A percentile compares a stretch with the other conserved stretches of the same genome.
phyloP scores from a whole-genome alignment of 1,284 basidiomycete species.

The Tilletia setariae region DNA sequence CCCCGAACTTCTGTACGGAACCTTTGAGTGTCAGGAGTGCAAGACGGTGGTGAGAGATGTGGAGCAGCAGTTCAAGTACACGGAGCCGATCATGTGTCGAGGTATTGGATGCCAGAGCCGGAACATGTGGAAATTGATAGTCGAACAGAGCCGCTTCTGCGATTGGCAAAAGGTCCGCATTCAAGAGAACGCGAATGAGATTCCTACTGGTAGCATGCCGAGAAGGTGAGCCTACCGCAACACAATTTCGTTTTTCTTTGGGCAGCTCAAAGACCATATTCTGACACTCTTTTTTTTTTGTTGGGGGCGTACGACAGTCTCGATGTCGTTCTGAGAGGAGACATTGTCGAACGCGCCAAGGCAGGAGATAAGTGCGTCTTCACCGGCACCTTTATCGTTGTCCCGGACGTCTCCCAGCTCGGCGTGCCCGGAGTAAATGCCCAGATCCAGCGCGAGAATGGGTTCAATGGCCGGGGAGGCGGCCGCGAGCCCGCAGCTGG shows the following conservation, averaged over 20 bases:
- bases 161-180: slow-evolving; percentile 99
- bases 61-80: slow-evolving; percentile 99
- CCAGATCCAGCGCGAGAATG: slow-evolving; percentile 81
- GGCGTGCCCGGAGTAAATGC: slow-evolving; percentile 92
- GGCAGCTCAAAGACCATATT: too few relatives aligned
- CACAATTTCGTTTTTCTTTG: too few relatives aligned
- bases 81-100: slow-evolving; percentile 92
- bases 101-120: slow-evolving; percentile 91
- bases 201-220: slow-evolving; percentile 98
- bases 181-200: slow-evolving; percentile 97
- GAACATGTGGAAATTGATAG: slow-evolving; percentile 84
- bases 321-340: slow-evolving; percentile 90
- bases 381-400: slow-evolving; percentile 95
- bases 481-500: slow-evolving; percentile 67
- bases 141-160: slow-evolving; percentile 92
- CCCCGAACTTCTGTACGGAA: slow-evolving; percentile 88
- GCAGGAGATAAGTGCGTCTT: slow-evolving; percentile 99
- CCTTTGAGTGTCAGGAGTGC: slow-evolving; percentile 88
- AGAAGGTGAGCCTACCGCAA: slow-evolving; percentile 60
- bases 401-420: slow-evolving; percentile 94
- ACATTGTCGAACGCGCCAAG: slow-evolving; percentile 94
- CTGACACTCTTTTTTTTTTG: too few relatives aligned
- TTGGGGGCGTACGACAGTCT: slow-evolving; percentile 60
- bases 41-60: slow-evolving; percentile 83
- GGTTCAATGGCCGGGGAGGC: slow-evolving; percentile 57